Conservation (phyloP, 1,284 basidiomycete genomes). For the Moesziomyces sp. region DNA sequence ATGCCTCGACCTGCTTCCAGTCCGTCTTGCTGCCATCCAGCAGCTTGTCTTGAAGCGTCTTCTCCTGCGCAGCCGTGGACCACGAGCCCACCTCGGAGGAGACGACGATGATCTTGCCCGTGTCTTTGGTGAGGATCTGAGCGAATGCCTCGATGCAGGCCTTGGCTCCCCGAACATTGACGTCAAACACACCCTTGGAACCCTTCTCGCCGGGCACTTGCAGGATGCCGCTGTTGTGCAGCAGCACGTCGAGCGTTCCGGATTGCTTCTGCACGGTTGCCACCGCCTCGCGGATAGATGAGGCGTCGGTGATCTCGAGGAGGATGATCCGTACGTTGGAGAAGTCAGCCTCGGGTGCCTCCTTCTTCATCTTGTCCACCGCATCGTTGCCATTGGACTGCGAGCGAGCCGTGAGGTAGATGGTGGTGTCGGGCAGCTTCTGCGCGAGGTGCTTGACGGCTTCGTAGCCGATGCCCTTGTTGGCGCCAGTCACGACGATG, state of each 20-base stretch:
- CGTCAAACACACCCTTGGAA: constrained; percentile 1
- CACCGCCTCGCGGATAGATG: constrained; percentile 10
- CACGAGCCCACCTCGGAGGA: constrained; percentile 22
- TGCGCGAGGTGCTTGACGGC: constrained; percentile 13
- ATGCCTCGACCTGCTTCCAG: constrained; percentile 1
- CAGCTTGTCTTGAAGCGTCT: not conserved
- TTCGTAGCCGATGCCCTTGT: constrained; percentile 26
- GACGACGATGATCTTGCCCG: constrained; percentile 13
- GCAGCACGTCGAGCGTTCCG: constrained; percentile 14
- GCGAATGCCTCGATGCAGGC: constrained; percentile 7
- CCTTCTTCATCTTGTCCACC: constrained; percentile 16
- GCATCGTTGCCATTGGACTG: constrained; percentile 18
- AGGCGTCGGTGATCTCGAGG: constrained; percentile 9
- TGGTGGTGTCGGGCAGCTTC: constrained; percentile 6
- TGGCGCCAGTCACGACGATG: constrained; percentile 19
- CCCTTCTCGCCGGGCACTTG: not conserved
- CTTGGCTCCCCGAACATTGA: constrained; percentile 13
- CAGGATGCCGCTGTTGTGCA: constrained; percentile 19
- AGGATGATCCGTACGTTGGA: constrained; percentile 6
- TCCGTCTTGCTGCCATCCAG: not conserved
- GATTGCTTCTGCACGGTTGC: constrained; percentile 5
- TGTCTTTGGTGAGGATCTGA: constrained; percentile 1
- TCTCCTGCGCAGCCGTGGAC: not conserved
- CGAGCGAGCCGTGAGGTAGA: constrained; percentile 18
- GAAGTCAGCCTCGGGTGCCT: constrained; percentile 1